Percentiles rank a stretch among this genome's conserved stretches.
Evolutionary conservation across 495 filamentous ascomycete species (phyloP).

Genomic region (Annulohypoxylon moriforme): DNA sequence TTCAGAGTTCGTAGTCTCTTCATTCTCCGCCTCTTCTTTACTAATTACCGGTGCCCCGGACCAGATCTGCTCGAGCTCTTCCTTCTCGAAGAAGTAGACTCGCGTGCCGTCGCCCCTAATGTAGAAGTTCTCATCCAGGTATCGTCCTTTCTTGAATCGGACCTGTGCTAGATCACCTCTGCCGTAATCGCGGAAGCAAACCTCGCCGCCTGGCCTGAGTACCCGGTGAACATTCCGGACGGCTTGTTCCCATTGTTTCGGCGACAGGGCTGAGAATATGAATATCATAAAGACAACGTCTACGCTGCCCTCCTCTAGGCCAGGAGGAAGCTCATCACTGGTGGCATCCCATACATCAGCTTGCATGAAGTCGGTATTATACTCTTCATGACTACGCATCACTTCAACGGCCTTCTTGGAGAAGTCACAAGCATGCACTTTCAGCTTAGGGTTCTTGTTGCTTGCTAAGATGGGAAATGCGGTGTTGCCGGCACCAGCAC

Average conservation of each 20-base stretch:
- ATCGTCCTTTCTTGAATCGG: constrained; percentile 92
- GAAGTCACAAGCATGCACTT: constrained; percentile 92
- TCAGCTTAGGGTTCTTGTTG: constrained; percentile 83
- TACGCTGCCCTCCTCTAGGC: constrained; percentile 76
- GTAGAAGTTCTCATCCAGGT: constrained; percentile 96
- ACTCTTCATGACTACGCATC: constrained; percentile 76
- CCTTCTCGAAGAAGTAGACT: constrained; percentile 95
- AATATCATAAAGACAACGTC: constrained; percentile 95
- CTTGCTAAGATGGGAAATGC: constrained; percentile 86
- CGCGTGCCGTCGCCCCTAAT: constrained; percentile 93
- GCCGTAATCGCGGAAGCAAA: constrained; percentile 96
- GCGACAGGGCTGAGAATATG: constrained; percentile 92
- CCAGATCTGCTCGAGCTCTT: constrained; percentile 86
- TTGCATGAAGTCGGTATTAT: constrained; percentile 71
- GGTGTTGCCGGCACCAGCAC: constrained; percentile 95
- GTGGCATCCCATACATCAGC: constrained; percentile 95
- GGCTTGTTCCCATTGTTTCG: constrained; percentile 84
- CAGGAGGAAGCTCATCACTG: constrained; percentile 75
- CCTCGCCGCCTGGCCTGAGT: constrained; percentile 87
- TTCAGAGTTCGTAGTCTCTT: constrained; percentile 34
- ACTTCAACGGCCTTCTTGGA: constrained; percentile 90
- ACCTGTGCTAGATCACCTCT: constrained; percentile 96
- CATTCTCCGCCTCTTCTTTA: constrained; percentile 30
- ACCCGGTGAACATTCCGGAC: constrained; percentile 82
- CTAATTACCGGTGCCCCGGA: constrained; percentile 49